Base-by-base conservation (phyloP, 1,284 basidiomycete genomes). In the Laetiporus sulphureus region DNA sequence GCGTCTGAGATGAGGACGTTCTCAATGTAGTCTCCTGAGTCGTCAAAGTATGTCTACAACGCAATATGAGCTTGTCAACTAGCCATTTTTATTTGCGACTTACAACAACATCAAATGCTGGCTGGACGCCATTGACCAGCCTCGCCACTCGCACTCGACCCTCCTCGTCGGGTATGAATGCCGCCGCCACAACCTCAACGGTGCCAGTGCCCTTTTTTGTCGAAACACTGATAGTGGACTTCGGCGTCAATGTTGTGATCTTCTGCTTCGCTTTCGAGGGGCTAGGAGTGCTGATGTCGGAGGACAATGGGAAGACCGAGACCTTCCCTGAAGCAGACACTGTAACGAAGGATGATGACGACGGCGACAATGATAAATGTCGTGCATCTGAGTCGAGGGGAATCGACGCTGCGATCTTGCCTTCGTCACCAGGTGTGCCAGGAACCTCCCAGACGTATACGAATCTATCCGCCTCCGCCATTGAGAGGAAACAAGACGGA, bases 401-500 rank as follows among this genome's bases (percentile, higher is more conserved):
- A 11, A 79, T 67, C 2, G 77, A 77, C n/a, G 79, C 80, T n/a
- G 73, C 57, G 41, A 77, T 71, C 59, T 65, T 78, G 47, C 77
- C 76, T 59, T 77, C 66, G n/a, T 35, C 61, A 47, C 42, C 64
- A 40, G 63, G 38, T n/a, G 40, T 30, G 10, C 44, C 33, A 12
- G 51, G 50, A 46, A 75, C 51, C 54, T 76, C 63, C 86, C 84
- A 80, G 36, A 82, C 54, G 53, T 79, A 83, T n/a, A 89, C 66
- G 33, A 84, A 78, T 16, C 88, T 76, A 61, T 91, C 88, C 22
- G 73, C 74, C 53, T 86, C 79, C 4, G 87, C 86, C 16, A 75
- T 72, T 4, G 86, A 84, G 32, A 85, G 63, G 59, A 91, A 87
- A 21, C 67, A 69, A 21, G 61, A 65, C 8, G 67, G 64, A 15